Percentiles rank a stretch among this genome's conserved stretches.
These are phyloP conservation scores for Suillus weaverae DNA, from an alignment of 768 basidiomycete species.

Conservation along the genomic window DNA sequence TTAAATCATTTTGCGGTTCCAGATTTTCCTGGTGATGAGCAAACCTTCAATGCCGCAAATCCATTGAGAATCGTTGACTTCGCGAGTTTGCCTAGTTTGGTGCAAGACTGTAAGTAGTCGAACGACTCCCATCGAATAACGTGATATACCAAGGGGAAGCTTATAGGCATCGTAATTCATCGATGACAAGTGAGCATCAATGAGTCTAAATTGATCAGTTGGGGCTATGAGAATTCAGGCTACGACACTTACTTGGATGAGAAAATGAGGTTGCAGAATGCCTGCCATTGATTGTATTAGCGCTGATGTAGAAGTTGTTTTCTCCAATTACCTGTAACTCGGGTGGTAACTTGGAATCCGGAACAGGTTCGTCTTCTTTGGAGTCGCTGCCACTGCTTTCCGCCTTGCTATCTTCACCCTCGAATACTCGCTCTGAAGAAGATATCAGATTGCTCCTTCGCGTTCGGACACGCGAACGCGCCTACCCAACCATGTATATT, in stretches of 20 bases:
- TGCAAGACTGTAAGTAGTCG: neutral
- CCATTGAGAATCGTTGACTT: constrained; percentile 61
- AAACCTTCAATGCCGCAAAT: constrained; percentile 57
- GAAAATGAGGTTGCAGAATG: constrained; percentile 53
- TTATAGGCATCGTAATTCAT: constrained; percentile 71
- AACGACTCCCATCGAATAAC: neutral
- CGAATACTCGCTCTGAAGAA: constrained; percentile 49
- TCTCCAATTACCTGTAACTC: constrained; percentile 43
- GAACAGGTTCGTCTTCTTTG: constrained; percentile 39
- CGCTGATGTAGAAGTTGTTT: neutral
- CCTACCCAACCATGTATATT: constrained; percentile 61
- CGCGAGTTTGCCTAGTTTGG: constrained; percentile 53
- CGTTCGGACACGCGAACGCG: neutral
- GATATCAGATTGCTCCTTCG: neutral
- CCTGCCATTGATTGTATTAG: constrained; percentile 25
- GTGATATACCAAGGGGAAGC: constrained; percentile 50
- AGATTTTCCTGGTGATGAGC: neutral
- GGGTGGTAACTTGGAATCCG: constrained; percentile 43
- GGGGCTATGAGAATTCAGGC: neutral
- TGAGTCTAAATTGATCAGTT: constrained; percentile 37
- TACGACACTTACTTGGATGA: constrained; percentile 39
- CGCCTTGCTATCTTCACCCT: constrained; percentile 46
- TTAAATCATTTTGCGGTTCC: neutral
- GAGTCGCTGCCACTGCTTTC: constrained; percentile 17
- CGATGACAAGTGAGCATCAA: constrained; percentile 53